Percentiles rank a stretch among this genome's conserved stretches.
These are phyloP conservation scores for Pseudocercospora fuligena DNA, from an alignment of 2,329 filamentous ascomycete genomes.

Conservation along the genomic window DNA sequence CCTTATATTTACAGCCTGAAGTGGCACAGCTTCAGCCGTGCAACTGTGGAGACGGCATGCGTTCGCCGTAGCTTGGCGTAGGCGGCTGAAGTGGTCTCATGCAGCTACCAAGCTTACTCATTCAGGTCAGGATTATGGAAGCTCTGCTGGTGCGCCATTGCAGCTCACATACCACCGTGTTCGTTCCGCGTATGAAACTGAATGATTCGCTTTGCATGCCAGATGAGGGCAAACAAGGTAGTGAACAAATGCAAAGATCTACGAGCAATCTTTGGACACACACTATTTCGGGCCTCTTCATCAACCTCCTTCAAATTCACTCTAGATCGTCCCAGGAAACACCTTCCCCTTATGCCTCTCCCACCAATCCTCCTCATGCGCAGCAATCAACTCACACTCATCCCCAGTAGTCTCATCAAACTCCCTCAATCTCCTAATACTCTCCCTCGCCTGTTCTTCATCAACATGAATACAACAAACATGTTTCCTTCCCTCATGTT, in stretches of 20 bases:
- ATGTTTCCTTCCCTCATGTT: slow-evolving; percentile 31
- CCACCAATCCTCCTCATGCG: slow-evolving; percentile 57
- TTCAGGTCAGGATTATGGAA: background rate
- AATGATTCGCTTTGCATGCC: background rate
- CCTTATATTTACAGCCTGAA: background rate
- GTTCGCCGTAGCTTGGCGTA: too few relatives aligned
- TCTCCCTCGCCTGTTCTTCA: slow-evolving; percentile 50
- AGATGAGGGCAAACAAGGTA: background rate
- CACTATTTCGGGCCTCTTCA: background rate
- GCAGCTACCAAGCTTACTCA: background rate
- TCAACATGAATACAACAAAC: slow-evolving; percentile 56
- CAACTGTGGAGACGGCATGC: background rate
- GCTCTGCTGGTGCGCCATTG: too few relatives aligned
- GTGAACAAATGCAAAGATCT: too few relatives aligned
- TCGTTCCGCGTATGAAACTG: background rate
- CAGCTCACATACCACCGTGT: background rate
- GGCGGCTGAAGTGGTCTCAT: background rate
- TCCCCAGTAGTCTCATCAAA: slow-evolving; percentile 40
- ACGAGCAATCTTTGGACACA: too few relatives aligned
- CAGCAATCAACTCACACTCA: slow-evolving; percentile 57
- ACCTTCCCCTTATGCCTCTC: slow-evolving; percentile 35
- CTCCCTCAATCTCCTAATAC: slow-evolving; percentile 48
- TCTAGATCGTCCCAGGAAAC: slow-evolving; percentile 37
- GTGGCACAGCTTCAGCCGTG: too few relatives aligned
- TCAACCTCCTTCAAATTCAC: background rate